Evolutionary conservation across 2,329 filamentous ascomycete genomes (phyloP).

Genomic region (Sarocladium kiliense): DNA sequence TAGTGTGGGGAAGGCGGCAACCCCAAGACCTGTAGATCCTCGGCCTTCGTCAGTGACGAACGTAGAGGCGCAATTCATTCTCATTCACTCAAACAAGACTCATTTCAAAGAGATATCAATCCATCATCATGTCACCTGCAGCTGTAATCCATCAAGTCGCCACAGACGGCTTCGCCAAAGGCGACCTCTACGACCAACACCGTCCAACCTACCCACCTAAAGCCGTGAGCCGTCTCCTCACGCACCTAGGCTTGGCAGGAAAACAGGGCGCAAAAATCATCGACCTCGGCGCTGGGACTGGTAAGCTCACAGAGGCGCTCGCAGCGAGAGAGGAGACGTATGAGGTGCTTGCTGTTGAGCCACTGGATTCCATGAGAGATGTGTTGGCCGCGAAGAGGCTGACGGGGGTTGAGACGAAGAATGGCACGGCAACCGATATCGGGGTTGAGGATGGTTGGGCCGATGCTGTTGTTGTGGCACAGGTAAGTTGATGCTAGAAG

Average conservation of each 20-base stretch:
- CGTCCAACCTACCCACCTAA: conserved; percentile 61
- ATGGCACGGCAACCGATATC: conserved; percentile 55
- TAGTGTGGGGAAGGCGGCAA: not conserved
- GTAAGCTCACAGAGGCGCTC: conserved; percentile 64
- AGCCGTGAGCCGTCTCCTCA: conserved; percentile 54
- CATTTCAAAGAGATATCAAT: too few relatives aligned
- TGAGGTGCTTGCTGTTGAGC: conserved; percentile 58
- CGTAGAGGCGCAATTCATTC: too few relatives aligned
- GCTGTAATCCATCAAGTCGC: conserved; percentile 43
- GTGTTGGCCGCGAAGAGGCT: conserved; percentile 56
- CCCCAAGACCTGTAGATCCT: not conserved
- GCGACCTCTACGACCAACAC: conserved; percentile 59
- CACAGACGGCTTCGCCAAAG: conserved; percentile 59
- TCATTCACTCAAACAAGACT: too few relatives aligned
- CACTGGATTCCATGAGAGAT: conserved; percentile 58
- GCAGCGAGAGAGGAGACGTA: conserved; percentile 54
- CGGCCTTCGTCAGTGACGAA: not conserved
- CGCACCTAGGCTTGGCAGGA: conserved; percentile 45
- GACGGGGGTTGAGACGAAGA: conserved; percentile 45
- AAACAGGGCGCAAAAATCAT: conserved; percentile 44
- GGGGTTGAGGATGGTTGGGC: conserved; percentile 51
- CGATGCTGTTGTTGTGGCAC: conserved; percentile 62
- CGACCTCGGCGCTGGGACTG: conserved; percentile 64
- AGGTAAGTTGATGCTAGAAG: conserved; percentile 47
- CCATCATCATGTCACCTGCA: too few relatives aligned